Evolutionary conservation across 305 asterid genomes (phyloP), one percentile per base, ranked within the genome.

Genomic region (Rubia peregrina): DNA sequence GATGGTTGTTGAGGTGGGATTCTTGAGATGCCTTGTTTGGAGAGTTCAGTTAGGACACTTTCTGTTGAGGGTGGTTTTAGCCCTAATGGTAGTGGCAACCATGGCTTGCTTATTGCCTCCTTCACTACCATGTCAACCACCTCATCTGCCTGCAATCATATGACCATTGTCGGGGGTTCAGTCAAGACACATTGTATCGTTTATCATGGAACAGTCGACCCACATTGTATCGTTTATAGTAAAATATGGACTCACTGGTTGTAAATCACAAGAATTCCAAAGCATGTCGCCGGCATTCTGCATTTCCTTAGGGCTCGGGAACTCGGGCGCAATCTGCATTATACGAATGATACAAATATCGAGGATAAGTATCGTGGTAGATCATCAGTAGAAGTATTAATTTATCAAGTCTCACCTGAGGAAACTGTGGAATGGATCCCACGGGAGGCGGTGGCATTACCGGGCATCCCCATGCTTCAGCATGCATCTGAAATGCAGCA

Each of bases 401-500:
- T 19, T 22, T 17, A 71, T 19, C 46, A 5, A 38, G 36, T 67
- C 81, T 77, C 74, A 80, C 88, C 61, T 75, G 83, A 72, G 75
- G 71, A 71, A 67, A 72, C 9, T 78, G 79, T 17, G 48, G 67
- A 56, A 43, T 61, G 51, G 83, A 66, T 68, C 76, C 72, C 48
- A 64, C 44, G 22, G 77, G 62, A 75, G 88, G 84, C 74, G 73
- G 69, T 61, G 88, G 85, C 76, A 74, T 65, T 62, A 82, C 81
- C 12, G 88, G 86, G 74, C 86, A 84, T 48, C 88, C 86, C 86
- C 88, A 84, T 68, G 83, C 85, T 73, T 84, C 83, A 2, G 83
- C 88, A 0, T 80, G 79, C 77, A 74, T 41, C 88, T 84, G 76
- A 75, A 78, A 65, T 61, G 6, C 55, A 19, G 51, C 21, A 71